These are phyloP conservation scores for Naegleria lovaniensis DNA, from an alignment of 208 protist species.

Conservation along the genomic window DNA sequence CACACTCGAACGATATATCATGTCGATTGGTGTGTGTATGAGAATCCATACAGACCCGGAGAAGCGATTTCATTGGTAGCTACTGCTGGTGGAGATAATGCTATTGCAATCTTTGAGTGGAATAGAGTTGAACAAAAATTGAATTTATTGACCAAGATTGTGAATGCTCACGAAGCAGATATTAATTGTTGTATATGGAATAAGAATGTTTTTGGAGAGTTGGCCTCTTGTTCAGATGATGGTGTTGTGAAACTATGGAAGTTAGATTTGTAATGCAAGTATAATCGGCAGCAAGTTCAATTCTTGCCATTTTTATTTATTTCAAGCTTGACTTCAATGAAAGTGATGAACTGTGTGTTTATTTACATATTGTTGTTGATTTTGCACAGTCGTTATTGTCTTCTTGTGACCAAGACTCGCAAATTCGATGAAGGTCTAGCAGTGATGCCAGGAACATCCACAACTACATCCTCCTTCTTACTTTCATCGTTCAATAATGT, in stretches of 20 bases:
- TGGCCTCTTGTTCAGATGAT: conserved; percentile 32
- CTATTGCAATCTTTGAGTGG: conserved; percentile 53
- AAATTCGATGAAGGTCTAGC: not conserved
- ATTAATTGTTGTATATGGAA: conserved; percentile 36
- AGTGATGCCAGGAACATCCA: not conserved
- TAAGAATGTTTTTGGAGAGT: not conserved
- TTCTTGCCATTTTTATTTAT: too few species aligned
- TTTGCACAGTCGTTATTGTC: not conserved
- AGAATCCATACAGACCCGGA: conserved; percentile 25
- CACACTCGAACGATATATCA: conserved; percentile 63
- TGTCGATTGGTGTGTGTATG: conserved; percentile 51
- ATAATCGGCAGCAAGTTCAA: too few species aligned
- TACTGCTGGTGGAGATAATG: conserved; percentile 70
- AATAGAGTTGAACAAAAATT: not conserved
- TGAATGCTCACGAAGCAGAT: conserved; percentile 29
- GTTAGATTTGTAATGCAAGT: not conserved
- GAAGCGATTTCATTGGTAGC: conserved; percentile 52
- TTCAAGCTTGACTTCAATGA: too few species aligned
- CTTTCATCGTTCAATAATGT: not conserved
- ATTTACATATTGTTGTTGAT: too few species aligned
- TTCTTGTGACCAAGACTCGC: not conserved
- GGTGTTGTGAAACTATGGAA: conserved; percentile 29
- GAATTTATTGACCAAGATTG: not conserved
- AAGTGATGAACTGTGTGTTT: too few species aligned
- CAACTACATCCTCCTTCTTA: not conserved